phyloP scores from a whole-genome alignment of 176 grass and related monocot species.

The Secale cereale region DNA sequence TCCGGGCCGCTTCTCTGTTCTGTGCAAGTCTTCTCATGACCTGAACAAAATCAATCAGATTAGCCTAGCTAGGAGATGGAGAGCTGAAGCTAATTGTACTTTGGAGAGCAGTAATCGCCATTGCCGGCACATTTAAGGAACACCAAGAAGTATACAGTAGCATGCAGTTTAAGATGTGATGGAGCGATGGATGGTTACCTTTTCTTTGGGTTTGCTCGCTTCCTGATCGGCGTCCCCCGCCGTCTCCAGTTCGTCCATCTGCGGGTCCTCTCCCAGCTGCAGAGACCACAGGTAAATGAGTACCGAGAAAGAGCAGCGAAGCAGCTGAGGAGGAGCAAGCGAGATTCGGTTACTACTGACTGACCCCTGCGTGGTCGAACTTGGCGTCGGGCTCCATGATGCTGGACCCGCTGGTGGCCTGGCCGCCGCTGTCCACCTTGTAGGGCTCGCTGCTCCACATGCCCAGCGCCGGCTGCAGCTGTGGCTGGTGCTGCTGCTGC shows the following conservation, averaged over 20 bases:
- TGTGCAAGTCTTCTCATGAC: constrained; percentile 70
- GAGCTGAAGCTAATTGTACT: neutral
- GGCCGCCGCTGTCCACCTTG: constrained; percentile 62
- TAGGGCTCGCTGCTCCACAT: constrained; percentile 69
- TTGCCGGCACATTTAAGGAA: neutral
- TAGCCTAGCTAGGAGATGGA: neutral
- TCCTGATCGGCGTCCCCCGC: constrained; percentile 51
- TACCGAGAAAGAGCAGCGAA: neutral
- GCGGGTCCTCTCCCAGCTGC: constrained; percentile 52
- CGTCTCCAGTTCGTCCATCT: constrained; percentile 29
- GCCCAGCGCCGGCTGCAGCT: constrained; percentile 26
- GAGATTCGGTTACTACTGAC: neutral
- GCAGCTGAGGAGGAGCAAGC: too few species aligned
- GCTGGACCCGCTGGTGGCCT: constrained; percentile 63
- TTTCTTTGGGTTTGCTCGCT: constrained; percentile 52
- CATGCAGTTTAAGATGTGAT: neutral
- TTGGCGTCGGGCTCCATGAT: constrained; percentile 64
- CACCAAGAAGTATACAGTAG: neutral
- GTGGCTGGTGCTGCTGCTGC: neutral
- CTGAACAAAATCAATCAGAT: constrained; percentile 37
- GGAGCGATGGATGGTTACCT: constrained; percentile 33
- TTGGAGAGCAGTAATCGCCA: neutral
- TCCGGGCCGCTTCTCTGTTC: constrained; percentile 89
- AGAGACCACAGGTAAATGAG: neutral
- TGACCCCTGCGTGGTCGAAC: constrained; percentile 47